Conservation (phyloP, 805 yeast genomes). For the Cyberlindnera samutprakarnensis region DNA sequence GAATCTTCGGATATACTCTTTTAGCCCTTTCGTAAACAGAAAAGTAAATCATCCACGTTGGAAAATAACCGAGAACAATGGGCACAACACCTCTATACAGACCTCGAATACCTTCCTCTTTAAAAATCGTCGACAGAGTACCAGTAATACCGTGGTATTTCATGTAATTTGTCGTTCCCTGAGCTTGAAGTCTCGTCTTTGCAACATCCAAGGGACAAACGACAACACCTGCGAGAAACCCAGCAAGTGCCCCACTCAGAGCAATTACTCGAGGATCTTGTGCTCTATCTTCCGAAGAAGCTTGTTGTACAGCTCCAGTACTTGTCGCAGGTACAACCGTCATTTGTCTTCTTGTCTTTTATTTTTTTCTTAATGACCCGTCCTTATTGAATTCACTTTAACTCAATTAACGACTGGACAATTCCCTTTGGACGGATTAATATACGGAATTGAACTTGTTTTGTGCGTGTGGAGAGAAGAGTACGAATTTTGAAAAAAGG, state of each 20-base stretch:
- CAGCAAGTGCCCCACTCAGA: conserved; percentile 88
- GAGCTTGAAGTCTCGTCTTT: conserved; percentile 91
- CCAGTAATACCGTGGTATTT: conserved; percentile 41
- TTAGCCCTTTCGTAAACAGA: conserved; percentile 82
- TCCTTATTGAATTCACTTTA: too few relatives aligned
- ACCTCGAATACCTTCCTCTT: conserved; percentile 78
- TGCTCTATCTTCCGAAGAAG: too few relatives aligned
- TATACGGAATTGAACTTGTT: too few relatives aligned
- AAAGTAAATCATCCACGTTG: conserved; percentile 97
- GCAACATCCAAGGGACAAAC: conserved; percentile 97
- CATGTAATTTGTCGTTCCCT: conserved; percentile 36
- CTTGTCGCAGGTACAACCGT: too few relatives aligned
- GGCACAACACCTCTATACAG: conserved; percentile 88
- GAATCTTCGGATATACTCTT: conserved; percentile 37
- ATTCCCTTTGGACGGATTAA: too few relatives aligned
- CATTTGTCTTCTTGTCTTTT: too few relatives aligned
- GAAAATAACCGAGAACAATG: conserved; percentile 88
- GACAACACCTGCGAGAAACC: conserved; percentile 77
- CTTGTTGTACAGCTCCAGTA: too few relatives aligned
- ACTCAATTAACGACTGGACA: too few relatives aligned
- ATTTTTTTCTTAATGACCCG: too few relatives aligned
- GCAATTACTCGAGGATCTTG: conserved; percentile 56
- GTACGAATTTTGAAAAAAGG: too few relatives aligned
- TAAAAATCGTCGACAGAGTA: conserved; percentile 56
- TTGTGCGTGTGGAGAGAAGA: too few relatives aligned